Evolutionary conservation across 2,329 filamentous ascomycete genomes (phyloP).

Genomic region (Trichoderma gracile): DNA sequence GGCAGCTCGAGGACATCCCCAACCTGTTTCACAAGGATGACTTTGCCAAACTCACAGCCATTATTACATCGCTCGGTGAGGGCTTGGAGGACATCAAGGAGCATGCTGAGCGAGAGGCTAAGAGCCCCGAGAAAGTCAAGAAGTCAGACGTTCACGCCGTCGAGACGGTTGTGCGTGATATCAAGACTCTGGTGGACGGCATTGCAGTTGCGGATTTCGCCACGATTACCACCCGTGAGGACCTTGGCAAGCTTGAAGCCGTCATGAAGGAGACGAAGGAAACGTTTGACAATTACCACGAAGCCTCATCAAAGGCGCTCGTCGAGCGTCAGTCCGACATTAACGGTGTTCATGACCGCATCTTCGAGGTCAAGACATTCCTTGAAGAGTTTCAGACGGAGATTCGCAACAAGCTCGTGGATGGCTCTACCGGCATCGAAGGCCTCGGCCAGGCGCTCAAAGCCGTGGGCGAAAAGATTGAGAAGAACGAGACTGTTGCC

Average conservation of each 20-base stretch:
- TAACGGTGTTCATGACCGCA: slow-evolving; percentile 72
- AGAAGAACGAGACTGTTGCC: slow-evolving; percentile 56
- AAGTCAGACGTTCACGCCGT: slow-evolving; percentile 83
- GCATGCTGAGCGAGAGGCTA: slow-evolving; percentile 53
- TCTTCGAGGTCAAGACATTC: slow-evolving; percentile 75
- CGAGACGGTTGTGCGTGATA: slow-evolving; percentile 78
- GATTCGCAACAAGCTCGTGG: slow-evolving; percentile 73
- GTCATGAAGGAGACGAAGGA: slow-evolving; percentile 73
- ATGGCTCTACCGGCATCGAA: slow-evolving; percentile 72
- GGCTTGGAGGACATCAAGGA: slow-evolving; percentile 74
- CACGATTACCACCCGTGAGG: slow-evolving; percentile 71
- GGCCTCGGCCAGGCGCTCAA: slow-evolving; percentile 70
- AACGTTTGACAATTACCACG: slow-evolving; percentile 65
- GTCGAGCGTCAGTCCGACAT: slow-evolving; percentile 85
- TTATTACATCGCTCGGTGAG: slow-evolving; percentile 75
- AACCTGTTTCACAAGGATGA: slow-evolving; percentile 72
- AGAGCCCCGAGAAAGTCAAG: slow-evolving; percentile 65
- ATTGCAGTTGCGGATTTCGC: slow-evolving; percentile 71
- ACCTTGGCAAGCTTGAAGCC: slow-evolving; percentile 63
- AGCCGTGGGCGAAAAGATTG: slow-evolving; percentile 63
- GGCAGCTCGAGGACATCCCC: slow-evolving; percentile 45
- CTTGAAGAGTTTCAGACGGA: slow-evolving; percentile 77
- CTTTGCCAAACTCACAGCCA: slow-evolving; percentile 70
- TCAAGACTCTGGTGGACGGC: slow-evolving; percentile 76
- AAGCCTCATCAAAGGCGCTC: slow-evolving; percentile 74